These are phyloP conservation scores for Mycena rosella DNA, from an alignment of 768 basidiomycete species.

Conservation along the genomic window DNA sequence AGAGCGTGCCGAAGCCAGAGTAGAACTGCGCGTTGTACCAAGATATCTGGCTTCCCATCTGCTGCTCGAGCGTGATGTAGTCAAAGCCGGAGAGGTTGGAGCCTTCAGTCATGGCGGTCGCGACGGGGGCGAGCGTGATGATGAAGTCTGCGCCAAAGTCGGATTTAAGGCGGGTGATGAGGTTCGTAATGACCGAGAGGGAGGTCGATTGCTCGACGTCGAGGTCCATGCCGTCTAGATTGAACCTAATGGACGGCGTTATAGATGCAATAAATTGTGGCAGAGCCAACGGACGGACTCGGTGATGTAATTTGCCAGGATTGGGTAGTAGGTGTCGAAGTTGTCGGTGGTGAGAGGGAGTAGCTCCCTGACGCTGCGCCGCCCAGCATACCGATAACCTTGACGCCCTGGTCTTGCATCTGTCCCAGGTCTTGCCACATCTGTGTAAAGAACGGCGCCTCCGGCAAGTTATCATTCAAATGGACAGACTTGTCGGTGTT, in stretches of 20 bases:
- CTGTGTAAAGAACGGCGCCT: conserved; percentile 37
- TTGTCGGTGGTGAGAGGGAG: conserved; percentile 31
- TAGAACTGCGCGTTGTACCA: conserved; percentile 45
- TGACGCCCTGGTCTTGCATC: conserved; percentile 40
- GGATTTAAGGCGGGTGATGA: conserved; percentile 40
- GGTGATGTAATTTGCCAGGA: conserved; percentile 35
- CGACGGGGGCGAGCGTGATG: conserved; percentile 45
- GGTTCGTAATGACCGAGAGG: conserved; percentile 31
- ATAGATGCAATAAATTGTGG: background rate
- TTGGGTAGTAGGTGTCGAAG: conserved; percentile 41
- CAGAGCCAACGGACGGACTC: conserved; percentile 24
- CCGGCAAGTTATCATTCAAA: conserved; percentile 40
- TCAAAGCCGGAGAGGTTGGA: conserved; percentile 45
- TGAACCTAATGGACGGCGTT: conserved; percentile 27
- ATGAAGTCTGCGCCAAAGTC: conserved; percentile 44
- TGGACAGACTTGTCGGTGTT: conserved; percentile 39
- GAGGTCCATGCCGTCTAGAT: conserved; percentile 45
- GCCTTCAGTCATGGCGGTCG: conserved; percentile 39
- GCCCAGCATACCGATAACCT: conserved; percentile 45
- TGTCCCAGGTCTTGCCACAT: conserved; percentile 42
- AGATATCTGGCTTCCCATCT: conserved; percentile 30
- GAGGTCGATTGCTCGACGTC: conserved; percentile 42
- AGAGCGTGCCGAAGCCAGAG: conserved; percentile 41
- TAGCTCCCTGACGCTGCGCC: conserved; percentile 43
- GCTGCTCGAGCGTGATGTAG: conserved; percentile 37